phyloP scores from a whole-genome alignment of 75 land plant species.

The Picea glauca region DNA sequence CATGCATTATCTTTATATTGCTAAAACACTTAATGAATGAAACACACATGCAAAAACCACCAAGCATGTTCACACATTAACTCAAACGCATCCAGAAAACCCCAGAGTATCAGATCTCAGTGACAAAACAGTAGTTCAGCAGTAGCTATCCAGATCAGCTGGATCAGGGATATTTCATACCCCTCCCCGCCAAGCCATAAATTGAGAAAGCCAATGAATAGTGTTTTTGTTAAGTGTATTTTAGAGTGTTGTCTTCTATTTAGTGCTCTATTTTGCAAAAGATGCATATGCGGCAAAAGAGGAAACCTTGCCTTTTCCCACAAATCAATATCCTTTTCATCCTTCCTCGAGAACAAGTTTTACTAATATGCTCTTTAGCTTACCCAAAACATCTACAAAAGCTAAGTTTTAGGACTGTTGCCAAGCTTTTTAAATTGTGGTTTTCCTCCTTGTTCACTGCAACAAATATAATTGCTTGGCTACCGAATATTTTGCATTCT shows the following conservation, averaged over 20 bases:
- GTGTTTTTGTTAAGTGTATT: background rate
- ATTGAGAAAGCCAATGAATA: no score
- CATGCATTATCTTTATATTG: no score
- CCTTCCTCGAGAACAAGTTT: background rate
- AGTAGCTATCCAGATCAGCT: no score
- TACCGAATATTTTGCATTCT: background rate
- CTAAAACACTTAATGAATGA: no score
- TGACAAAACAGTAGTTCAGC: no score
- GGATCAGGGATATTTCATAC: no score
- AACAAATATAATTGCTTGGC: background rate
- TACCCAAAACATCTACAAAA: background rate
- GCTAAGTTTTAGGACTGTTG: slow-evolving; percentile 6
- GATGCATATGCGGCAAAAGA: background rate
- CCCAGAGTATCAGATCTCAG: no score
- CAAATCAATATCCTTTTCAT: background rate
- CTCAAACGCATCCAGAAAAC: no score
- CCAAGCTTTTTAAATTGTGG: background rate
- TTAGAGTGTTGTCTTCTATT: background rate
- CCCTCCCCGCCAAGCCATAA: no score
- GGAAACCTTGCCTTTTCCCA: background rate
- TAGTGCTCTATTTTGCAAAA: background rate
- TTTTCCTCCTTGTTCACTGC: background rate
- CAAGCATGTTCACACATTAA: no score
- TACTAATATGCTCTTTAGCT: background rate
- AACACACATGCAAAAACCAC: no score